Percentiles rank a stretch among this genome's conserved stretches.
These are phyloP conservation scores for Prunella vulgaris DNA, from an alignment of 257 asterid genomes.

Conservation along the genomic window DNA sequence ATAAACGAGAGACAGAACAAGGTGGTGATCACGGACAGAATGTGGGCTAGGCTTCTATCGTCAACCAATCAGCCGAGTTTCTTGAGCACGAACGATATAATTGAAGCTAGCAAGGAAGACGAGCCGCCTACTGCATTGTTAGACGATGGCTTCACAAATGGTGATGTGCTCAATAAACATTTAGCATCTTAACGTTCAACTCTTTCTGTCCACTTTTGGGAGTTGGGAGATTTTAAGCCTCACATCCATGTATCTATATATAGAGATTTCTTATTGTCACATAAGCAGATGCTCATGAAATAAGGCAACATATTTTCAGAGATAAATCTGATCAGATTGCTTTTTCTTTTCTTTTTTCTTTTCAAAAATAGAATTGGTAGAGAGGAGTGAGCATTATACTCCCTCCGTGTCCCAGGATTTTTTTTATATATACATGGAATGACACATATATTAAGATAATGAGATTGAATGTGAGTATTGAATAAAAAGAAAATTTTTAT, in stretches of 20 bases:
- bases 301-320: neutral
- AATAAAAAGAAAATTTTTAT: too few relatives aligned
- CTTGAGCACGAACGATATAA: constrained; percentile 31
- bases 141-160: constrained; percentile 20
- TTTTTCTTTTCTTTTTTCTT: too few relatives aligned
- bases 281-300: neutral
- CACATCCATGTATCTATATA: neutral
- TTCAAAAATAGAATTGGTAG: neutral
- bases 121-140: constrained; percentile 27
- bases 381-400: neutral
- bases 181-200: neutral
- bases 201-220: neutral
- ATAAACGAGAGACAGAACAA: constrained; percentile 62
- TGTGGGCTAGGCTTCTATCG: constrained; percentile 94
- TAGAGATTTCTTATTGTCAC: neutral
- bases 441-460: too few relatives aligned
- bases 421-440: too few relatives aligned
- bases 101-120: constrained; percentile 27
- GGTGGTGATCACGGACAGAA: constrained; percentile 92
- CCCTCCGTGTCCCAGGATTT: too few relatives aligned
- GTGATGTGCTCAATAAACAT: neutral
- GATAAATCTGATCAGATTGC: neutral
- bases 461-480: too few relatives aligned
- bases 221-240: neutral
- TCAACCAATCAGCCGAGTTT: constrained; percentile 96